Base-by-base conservation (phyloP, 169 alveolate species). In the Condylostoma magnum region DNA sequence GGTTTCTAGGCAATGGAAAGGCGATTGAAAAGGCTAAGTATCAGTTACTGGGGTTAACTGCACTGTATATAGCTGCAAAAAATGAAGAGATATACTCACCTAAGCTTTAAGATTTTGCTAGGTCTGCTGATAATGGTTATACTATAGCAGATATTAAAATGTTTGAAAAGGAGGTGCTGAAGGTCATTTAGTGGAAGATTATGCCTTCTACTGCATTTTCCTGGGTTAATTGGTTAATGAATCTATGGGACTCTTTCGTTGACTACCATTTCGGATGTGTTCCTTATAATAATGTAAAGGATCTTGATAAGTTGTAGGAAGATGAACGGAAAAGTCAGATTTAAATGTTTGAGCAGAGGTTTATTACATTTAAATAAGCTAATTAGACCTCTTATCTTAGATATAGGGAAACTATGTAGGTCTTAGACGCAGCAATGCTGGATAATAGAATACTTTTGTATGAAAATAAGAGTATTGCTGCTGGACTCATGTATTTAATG, bases 51-150 rank as follows among this genome's bases (percentile, higher is more conserved):
- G 96, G 96, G 15, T 68, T 70, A 18, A 57, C 91, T 38, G 22
- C 84, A n/a, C 12, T 90, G 46, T 63, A 68, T n/a, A 72, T 90
- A 12, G 87, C 94, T 36, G 79, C 91, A 18, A 90, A 90, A 83
- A 48, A 63, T 10, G 93, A 90, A 58, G 95, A 89, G 60, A 77
- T 89, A 18, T 77, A 63, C 41, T 73, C 87, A 4, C 89, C 90
- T 10, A 76, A 79, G 28, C 47, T 77, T 1, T 55, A 63, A 2
- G 83, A 80, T 22, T 89, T 86, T 79, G 79, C 74, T 0, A 53
- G 48, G 43, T 68, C 91, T 3, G 79, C 91, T 41, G 92, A 76
- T 47, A 72, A 75, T 22, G 87, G 89, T n/a, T 89, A 79, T 55
- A 56, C 78, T 22, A 8, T 43, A 3, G 38, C 69, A 6, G n/a